Evolutionary conservation across 2,329 filamentous ascomycete species (phyloP), one percentile per base, ranked within the genome.

Genomic region (Penicillium psychrosexuale): DNA sequence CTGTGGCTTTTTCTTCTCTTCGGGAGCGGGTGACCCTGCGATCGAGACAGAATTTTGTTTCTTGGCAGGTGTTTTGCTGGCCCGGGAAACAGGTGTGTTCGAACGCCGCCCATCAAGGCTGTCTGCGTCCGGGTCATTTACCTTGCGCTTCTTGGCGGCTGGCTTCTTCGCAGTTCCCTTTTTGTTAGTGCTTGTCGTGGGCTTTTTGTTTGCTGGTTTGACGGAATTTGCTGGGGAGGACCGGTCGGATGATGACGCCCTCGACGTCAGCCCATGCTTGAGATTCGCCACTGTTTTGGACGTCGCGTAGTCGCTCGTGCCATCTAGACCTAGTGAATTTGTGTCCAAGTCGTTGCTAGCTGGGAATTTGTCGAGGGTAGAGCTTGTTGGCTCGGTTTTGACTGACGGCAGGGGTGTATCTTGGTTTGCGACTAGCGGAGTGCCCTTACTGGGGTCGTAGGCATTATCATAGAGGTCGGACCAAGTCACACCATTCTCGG

Each of bases 71-170:
- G 65, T 62, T 61, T 73, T 77, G 60, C 68, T 70, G 12, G 70
- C 59, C 8, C 71, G 71, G 24, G 68, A 65, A 22, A 67, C 62
- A 9, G 75, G 75, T 5, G 75, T 77, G 46, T 74, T 72, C n/a
- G 72, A 75, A 27, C 72, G 71, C 31, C 67, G 62, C 30, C 66
- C 67, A 49, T 74, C 68, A n/a, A 69, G 59, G 52, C 70, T 74
- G 13, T 74, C 72, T 28, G 61, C 57, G 22, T 77, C 76, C 19
- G 64, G 52, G 13, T 69, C 64, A 46, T 72, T 69, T 13, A 72
- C 52, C 58, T 77, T 78, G 24, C 75, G 74, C 56, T 76, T 78
- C 59, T 77, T 78, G 3, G 64, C 45, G 0, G 70, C 61, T 7
- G 73, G 63, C 34, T 76, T 75, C 51, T 67, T 71, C 19, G 71